Conservation (phyloP, 2,329 filamentous ascomycete species). For the Aurifilum marmelostoma region DNA sequence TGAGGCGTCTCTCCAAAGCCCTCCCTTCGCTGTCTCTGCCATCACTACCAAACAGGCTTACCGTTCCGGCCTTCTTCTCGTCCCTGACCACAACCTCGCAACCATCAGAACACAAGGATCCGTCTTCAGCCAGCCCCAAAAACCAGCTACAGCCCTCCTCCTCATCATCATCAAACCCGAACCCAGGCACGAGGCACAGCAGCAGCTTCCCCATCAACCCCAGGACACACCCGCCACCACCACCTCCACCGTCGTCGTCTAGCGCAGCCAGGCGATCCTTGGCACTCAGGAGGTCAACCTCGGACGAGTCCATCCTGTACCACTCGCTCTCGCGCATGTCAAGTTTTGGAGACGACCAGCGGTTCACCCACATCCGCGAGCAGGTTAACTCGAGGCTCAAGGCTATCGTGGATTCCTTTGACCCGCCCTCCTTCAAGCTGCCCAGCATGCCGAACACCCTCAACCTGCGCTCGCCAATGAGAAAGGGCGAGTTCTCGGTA, state of each 20-base stretch:
- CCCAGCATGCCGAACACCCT: conserved; percentile 42
- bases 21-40: conserved; percentile 59
- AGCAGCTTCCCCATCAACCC: conserved; percentile 19
- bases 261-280: conserved; percentile 36
- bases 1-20: conserved; percentile 60
- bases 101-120: conserved; percentile 34
- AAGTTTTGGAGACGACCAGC: conserved; percentile 80
- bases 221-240: conserved; percentile 17
- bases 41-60: conserved; percentile 40
- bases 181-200: conserved; percentile 30
- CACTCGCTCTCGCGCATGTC: conserved; percentile 77
- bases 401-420: conserved; percentile 86
- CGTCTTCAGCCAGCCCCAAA: conserved; percentile 25
- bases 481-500: conserved; percentile 30
- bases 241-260: conserved; percentile 6
- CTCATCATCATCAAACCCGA: not conserved
- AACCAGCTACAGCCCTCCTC: not conserved
- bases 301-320: conserved; percentile 79
- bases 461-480: conserved; percentile 36
- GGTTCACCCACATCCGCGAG: conserved; percentile 78
- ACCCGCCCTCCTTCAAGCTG: conserved; percentile 76
- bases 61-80: conserved; percentile 46
- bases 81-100: conserved; percentile 36
- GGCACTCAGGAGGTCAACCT: conserved; percentile 63
- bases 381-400: conserved; percentile 89